Evolutionary conservation across 139 green algal species (phyloP).

Genomic region (Pleodorina starrii): DNA sequence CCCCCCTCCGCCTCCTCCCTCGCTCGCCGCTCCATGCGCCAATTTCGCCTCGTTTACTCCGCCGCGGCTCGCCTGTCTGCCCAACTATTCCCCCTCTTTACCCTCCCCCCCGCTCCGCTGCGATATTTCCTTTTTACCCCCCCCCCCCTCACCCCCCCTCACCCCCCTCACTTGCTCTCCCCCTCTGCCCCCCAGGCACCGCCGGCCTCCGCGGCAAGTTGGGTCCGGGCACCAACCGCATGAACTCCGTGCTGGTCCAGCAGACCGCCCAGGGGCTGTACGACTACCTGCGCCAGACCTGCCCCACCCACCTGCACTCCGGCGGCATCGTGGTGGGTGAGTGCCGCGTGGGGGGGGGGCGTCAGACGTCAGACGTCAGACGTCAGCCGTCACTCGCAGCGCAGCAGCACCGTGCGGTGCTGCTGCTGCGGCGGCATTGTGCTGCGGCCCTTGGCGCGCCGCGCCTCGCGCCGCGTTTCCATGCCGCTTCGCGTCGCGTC

Average conservation of each 20-base stretch:
- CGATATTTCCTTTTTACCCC: background rate
- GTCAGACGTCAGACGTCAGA: background rate
- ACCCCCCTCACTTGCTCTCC: background rate
- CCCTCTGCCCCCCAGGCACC: conserved; percentile 66
- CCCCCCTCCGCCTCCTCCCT: background rate
- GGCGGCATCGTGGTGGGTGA: conserved; percentile 62
- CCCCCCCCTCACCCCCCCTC: background rate
- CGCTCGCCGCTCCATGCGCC: background rate
- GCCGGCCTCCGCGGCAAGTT: conserved; percentile 81
- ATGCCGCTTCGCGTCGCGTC: background rate
- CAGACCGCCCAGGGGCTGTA: conserved; percentile 85
- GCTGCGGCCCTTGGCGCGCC: background rate
- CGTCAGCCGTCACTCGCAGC: too few species aligned
- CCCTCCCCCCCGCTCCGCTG: background rate
- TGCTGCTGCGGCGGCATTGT: background rate
- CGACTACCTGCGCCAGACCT: conserved; percentile 47
- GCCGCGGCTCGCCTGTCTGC: too few species aligned
- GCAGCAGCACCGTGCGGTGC: too few species aligned
- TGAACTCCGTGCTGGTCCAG: conserved; percentile 84
- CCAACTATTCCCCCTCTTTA: background rate
- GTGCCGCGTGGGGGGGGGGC: background rate
- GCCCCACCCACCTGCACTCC: background rate
- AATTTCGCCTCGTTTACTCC: background rate
- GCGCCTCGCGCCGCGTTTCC: background rate
- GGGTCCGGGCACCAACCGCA: conserved; percentile 80